Percentiles rank a stretch among this genome's conserved stretches.
phyloP scores from a whole-genome alignment of 257 asterid genomes.

The Solanum chiquidenum region DNA sequence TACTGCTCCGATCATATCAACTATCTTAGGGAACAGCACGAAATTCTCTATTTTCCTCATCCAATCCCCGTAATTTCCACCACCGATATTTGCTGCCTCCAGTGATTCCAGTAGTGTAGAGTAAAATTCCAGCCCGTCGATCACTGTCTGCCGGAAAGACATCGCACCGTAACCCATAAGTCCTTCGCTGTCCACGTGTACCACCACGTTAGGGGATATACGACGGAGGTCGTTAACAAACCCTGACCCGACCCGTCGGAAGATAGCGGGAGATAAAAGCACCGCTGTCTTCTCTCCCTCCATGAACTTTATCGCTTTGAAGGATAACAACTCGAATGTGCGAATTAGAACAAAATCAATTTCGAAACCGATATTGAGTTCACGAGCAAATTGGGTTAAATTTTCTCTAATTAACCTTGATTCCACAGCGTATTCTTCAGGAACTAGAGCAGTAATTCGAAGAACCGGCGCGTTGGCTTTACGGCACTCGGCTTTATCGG shows the following conservation, averaged over 20 bases:
- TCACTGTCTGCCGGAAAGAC: constrained; percentile 66
- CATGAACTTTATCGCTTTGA: constrained; percentile 56
- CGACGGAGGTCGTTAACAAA: constrained; percentile 72
- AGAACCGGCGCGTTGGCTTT: constrained; percentile 32
- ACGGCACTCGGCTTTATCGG: constrained; percentile 47
- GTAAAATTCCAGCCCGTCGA: constrained; percentile 78
- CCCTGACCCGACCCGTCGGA: constrained; percentile 57
- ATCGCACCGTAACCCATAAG: constrained; percentile 39
- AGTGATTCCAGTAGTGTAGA: constrained; percentile 70
- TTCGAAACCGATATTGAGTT: constrained; percentile 54
- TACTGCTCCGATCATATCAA: constrained; percentile 52
- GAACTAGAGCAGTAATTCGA: constrained; percentile 66
- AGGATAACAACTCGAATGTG: constrained; percentile 54
- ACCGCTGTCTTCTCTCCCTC: constrained; percentile 73
- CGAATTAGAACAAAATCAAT: constrained; percentile 49
- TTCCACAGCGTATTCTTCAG: constrained; percentile 59
- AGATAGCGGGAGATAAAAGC: constrained; percentile 58
- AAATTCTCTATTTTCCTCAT: constrained; percentile 55
- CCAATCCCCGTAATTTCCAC: constrained; percentile 41
- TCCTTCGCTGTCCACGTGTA: constrained; percentile 75
- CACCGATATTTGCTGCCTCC: constrained; percentile 51
- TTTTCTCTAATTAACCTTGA: constrained; percentile 53
- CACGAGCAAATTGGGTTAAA: constrained; percentile 62
- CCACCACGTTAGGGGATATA: constrained; percentile 69
- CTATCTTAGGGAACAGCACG: constrained; percentile 64